Evolutionary conservation across 1,284 basidiomycete genomes (phyloP), one percentile per base, ranked within the genome.

Genomic region (Flammula alnicola): DNA sequence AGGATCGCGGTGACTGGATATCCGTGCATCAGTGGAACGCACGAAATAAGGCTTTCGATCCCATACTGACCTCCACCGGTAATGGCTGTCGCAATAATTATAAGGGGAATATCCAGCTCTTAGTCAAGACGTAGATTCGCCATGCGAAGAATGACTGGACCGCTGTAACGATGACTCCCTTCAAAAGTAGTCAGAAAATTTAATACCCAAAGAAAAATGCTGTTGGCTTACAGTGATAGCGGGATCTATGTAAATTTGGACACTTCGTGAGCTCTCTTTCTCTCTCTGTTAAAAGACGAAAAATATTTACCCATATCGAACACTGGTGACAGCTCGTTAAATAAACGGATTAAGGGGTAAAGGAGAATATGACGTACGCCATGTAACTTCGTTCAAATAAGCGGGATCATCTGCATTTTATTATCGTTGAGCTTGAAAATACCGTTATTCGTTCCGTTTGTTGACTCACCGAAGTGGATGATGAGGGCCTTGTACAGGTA

Each of bases 111-210:
- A 63, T 37, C 56, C 56, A 62, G 38, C 57, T 64, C 61, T 58
- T 61, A 1, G 61, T 64, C 27, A 64, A 38, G 25, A 59, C 49
- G 9, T 33, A 51, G 26, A 74, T 63, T 10, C 71, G 54, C 69
- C 69, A 70, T 1, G 70, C 69, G 47, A 69, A 73, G 61, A 74
- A 73, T 4, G 64, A 25, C 40, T 74, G 71, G 5, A 71, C 70
- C 10, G 57, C 43, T 12, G 55, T 54, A 0, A 63, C 62, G 43
- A 71, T 70, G 29, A 72, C 60, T 0, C 60, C 65, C 65, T 67
- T 27, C n/a, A 14, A 20, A 29, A 22, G 19, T 11, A 31, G 12
- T 14, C 33, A 35, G 35, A 22, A 29, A 16, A 10, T 8, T 27
- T 17, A 16, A 14, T 23, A 14, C 3, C 26, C 5, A 12, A 10